Evolutionary conservation across 106 monocot genomes (phyloP).

Genomic region (Xerophyta viscosa): DNA sequence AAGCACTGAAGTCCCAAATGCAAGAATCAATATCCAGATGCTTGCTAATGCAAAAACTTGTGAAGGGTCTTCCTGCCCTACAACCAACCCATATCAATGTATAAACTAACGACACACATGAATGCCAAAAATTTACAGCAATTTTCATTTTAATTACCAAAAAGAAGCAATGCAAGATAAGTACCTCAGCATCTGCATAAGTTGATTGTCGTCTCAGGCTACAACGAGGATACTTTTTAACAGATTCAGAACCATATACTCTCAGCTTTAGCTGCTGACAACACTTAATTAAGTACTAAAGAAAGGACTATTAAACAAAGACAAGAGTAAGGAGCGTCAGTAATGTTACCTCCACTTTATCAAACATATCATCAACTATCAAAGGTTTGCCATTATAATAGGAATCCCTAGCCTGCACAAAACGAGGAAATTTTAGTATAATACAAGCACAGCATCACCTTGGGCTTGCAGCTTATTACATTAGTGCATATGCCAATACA

Average conservation of each 20-base stretch:
- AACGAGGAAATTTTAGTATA: constrained; percentile 4
- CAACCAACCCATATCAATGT: constrained; percentile 48
- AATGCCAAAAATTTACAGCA: background rate
- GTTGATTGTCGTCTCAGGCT: constrained; percentile 76
- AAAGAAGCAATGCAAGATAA: constrained; percentile 1
- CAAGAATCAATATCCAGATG: constrained; percentile 65
- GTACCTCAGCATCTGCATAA: constrained; percentile 97
- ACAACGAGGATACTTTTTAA: constrained; percentile 94
- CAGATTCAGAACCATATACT: constrained; percentile 78
- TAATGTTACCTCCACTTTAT: constrained; percentile 81
- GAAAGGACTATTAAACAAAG: background rate
- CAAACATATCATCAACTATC: constrained; percentile 96
- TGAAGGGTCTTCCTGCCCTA: constrained; percentile 99
- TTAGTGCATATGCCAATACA: too few relatives aligned
- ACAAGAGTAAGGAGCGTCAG: background rate
- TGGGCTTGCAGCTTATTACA: too few relatives aligned
- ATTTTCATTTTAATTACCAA: background rate
- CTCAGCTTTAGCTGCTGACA: constrained; percentile 70
- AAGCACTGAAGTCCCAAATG: constrained; percentile 45
- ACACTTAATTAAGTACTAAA: background rate
- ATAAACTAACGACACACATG: constrained; percentile 15
- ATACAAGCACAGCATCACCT: too few relatives aligned
- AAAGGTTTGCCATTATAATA: constrained; percentile 93
- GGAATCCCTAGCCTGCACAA: constrained; percentile 76
- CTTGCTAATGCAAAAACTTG: constrained; percentile 77